Evolutionary conservation across 139 green algal genomes (phyloP).

Genomic region (Volvox africanus): DNA sequence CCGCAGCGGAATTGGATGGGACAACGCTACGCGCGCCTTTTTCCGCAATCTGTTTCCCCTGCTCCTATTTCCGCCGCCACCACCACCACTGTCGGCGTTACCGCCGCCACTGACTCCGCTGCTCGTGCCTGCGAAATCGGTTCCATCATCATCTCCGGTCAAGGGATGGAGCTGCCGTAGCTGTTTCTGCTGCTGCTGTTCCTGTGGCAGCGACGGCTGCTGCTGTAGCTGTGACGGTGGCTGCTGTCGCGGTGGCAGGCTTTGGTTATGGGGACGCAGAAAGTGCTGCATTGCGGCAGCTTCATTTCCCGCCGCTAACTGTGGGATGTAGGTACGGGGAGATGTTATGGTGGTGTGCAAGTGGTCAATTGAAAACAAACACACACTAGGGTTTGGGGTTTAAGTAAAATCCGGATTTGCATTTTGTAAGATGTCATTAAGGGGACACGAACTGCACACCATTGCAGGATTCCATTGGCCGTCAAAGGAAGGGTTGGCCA

Average conservation of each 20-base stretch:
- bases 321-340: background rate
- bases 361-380: background rate
- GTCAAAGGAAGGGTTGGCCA: too few species aligned
- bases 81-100: background rate
- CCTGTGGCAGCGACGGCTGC: background rate
- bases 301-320: slow-evolving; percentile 12
- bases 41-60: background rate
- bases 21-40: background rate
- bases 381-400: too few species aligned
- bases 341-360: background rate
- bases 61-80: background rate
- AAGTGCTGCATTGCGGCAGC: background rate
- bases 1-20: background rate
- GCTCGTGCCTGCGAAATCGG: background rate
- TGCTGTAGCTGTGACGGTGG: background rate
- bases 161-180: background rate
- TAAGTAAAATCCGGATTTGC: too few species aligned
- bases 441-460: too few species aligned
- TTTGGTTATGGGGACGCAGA: background rate
- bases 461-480: too few species aligned
- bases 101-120: background rate
- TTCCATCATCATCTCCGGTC: too few species aligned
- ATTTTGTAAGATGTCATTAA: too few species aligned
- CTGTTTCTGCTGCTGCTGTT: background rate
- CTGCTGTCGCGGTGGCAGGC: background rate